Percentiles rank a stretch among this genome's conserved stretches.
Conservation (phyloP, 495 filamentous ascomycete genomes). For the Eremomyces bilateralis region DNA sequence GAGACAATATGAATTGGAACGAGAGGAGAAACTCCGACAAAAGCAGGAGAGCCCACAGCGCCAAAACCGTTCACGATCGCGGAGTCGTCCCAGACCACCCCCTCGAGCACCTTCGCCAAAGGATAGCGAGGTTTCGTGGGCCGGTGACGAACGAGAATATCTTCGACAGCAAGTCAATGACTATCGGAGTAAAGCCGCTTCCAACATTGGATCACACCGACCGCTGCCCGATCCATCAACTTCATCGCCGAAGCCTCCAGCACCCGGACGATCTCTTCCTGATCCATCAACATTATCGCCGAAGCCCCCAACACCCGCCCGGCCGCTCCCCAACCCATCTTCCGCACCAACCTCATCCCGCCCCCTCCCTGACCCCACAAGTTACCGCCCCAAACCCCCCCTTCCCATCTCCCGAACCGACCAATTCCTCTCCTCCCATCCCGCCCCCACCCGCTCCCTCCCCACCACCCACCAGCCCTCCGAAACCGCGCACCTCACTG, state of each 20-base stretch:
- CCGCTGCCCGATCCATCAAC: constrained; percentile 24
- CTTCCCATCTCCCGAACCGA: constrained; percentile 13
- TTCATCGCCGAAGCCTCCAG: constrained; percentile 8
- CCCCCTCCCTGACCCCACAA: constrained; percentile 15
- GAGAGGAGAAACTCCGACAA: constrained; percentile 33
- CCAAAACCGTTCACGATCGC: constrained; percentile 6
- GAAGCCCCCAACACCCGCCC: constrained; percentile 6
- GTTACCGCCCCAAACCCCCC: constrained; percentile 4
- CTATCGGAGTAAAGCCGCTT: constrained; percentile 16
- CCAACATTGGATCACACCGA: constrained; percentile 14
- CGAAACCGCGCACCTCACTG: constrained; percentile 26
- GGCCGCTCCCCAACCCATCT: neutral
- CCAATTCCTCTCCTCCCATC: constrained; percentile 30
- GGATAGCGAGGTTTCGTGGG: constrained; percentile 41
- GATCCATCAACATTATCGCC: constrained; percentile 17
- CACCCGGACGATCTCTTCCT: constrained; percentile 20
- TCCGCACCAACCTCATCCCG: neutral
- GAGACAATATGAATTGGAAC: constrained; percentile 58
- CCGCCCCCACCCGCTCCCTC: constrained; percentile 24
- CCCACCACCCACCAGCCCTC: constrained; percentile 33
- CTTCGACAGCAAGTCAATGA: constrained; percentile 47
- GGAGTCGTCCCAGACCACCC: constrained; percentile 18
- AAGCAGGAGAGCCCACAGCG: constrained; percentile 9
- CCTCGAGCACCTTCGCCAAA: constrained; percentile 22
- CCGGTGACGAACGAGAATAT: constrained; percentile 52